A percentile compares a stretch with the other conserved stretches of the same genome.
These are phyloP conservation scores for Ustilago loliicola DNA, from an alignment of 1,284 basidiomycete genomes.

Conservation along the genomic window DNA sequence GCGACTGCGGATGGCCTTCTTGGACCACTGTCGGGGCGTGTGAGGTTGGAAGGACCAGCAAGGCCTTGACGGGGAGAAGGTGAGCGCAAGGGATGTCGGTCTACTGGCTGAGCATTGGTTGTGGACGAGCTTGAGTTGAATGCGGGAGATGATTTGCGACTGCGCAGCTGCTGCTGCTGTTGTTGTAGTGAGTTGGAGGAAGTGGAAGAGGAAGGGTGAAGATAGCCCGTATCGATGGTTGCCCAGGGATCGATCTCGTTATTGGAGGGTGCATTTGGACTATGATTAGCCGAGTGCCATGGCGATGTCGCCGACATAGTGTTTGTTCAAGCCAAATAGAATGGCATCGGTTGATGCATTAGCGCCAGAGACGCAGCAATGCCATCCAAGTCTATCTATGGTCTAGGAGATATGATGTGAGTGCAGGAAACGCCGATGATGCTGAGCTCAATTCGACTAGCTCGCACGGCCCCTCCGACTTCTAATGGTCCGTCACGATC, in stretches of 20 bases:
- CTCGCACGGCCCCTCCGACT: too few relatives aligned
- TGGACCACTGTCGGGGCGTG: slow-evolving; percentile 7
- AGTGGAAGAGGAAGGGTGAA: slow-evolving; percentile 15
- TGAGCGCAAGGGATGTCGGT: slow-evolving; percentile 48
- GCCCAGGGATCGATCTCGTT: slow-evolving; percentile 28
- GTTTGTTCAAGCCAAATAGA: not conserved
- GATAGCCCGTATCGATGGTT: slow-evolving; percentile 26
- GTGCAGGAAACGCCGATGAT: too few relatives aligned
- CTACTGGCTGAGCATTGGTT: slow-evolving; percentile 25
- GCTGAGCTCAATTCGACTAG: too few relatives aligned
- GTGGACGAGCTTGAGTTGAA: slow-evolving; percentile 7
- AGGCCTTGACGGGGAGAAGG: slow-evolving; percentile 30
- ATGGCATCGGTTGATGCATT: not conserved
- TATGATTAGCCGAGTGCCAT: slow-evolving; percentile 19
- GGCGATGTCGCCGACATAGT: slow-evolving; percentile 29
- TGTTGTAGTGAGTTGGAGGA: slow-evolving; percentile 2
- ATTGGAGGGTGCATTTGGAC: slow-evolving; percentile 6
- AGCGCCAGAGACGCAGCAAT: slow-evolving; percentile 9
- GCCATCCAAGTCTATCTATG: not conserved
- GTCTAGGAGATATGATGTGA: not conserved
- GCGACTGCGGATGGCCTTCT: slow-evolving; percentile 42
- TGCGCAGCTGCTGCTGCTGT: slow-evolving; percentile 33
- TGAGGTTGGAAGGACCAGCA: slow-evolving; percentile 10
- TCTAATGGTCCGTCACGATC: too few relatives aligned
- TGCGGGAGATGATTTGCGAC: slow-evolving; percentile 33